phyloP scores from a whole-genome alignment of 257 asterid species.

The Thymus quinquecostatus region DNA sequence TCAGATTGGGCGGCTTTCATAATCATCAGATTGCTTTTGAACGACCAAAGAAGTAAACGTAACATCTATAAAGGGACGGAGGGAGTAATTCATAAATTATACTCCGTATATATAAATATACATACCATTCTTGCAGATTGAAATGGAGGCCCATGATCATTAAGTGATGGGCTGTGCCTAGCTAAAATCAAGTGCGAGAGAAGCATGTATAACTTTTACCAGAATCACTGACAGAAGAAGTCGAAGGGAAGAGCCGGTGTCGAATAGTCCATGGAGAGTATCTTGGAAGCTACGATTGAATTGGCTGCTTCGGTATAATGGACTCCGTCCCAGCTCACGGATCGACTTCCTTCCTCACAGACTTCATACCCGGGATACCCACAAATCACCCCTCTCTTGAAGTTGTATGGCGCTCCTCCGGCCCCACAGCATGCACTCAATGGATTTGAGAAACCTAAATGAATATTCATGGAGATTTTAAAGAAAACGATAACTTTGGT shows the following conservation, averaged over 20 bases:
- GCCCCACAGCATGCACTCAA: constrained; percentile 86
- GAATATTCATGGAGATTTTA: background rate
- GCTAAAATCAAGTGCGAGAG: too few relatives aligned
- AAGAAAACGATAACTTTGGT: too few relatives aligned
- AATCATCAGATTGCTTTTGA: too few relatives aligned
- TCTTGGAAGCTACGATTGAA: constrained; percentile 56
- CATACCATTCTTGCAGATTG: background rate
- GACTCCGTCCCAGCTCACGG: constrained; percentile 80
- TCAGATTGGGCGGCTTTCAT: too few relatives aligned
- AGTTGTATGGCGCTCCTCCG: constrained; percentile 91
- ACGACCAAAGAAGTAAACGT: too few relatives aligned
- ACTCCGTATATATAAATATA: too few relatives aligned
- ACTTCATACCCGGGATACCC: constrained; percentile 66
- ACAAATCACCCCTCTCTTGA: constrained; percentile 50
- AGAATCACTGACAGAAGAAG: constrained; percentile 65
- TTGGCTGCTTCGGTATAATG: constrained; percentile 93
- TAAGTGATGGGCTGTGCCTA: too few relatives aligned
- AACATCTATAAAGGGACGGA: too few relatives aligned
- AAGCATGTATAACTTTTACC: background rate
- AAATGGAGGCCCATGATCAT: background rate
- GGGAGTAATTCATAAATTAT: too few relatives aligned
- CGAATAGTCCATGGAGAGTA: constrained; percentile 66
- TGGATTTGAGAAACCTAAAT: constrained; percentile 65
- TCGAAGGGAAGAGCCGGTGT: constrained; percentile 56
- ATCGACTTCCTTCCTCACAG: constrained; percentile 50